Percentiles rank a stretch among this genome's conserved stretches.
Conservation (phyloP, 2,329 filamentous ascomycete species). For the Arachnomyces sp. region DNA sequence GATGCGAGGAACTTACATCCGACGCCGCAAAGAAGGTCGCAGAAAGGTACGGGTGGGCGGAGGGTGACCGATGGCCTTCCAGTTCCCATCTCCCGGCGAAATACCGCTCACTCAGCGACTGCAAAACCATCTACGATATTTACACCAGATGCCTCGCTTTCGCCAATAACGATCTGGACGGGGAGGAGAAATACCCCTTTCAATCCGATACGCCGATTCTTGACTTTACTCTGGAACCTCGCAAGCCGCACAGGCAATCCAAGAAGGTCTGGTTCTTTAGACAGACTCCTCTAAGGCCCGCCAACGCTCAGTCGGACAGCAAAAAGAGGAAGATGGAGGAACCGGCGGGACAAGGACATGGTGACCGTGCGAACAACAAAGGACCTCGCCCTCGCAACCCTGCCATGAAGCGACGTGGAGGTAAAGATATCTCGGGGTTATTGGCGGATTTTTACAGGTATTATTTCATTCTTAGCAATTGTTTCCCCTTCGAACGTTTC, state of each 20-base stretch:
- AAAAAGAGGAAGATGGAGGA: conserved; percentile 6
- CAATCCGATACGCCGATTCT: conserved; percentile 15
- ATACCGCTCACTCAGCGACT: not conserved
- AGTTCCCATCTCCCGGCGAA: too few species aligned
- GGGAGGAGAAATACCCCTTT: conserved; percentile 1
- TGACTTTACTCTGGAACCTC: conserved; percentile 18
- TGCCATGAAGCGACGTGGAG: conserved; percentile 19
- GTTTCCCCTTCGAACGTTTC: too few species aligned
- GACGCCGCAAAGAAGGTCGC: conserved; percentile 13
- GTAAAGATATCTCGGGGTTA: conserved; percentile 21
- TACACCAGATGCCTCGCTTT: conserved; percentile 11
- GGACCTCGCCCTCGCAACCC: conserved; percentile 1
- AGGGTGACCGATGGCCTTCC: conserved; percentile 2
- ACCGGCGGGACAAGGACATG: not conserved
- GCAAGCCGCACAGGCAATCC: conserved; percentile 1
- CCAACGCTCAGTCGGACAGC: conserved; percentile 8
- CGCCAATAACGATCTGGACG: too few species aligned
- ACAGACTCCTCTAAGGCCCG: conserved; percentile 3
- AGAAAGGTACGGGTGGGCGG: conserved; percentile 22
- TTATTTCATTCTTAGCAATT: too few species aligned
- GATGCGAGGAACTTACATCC: conserved; percentile 23
- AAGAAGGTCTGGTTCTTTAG: conserved; percentile 6
- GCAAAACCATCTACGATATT: conserved; percentile 11
- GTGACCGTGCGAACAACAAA: not conserved
- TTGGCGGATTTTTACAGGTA: conserved; percentile 24